Percentiles rank a stretch among this genome's conserved stretches.
These are phyloP conservation scores for Calycina herbarum DNA, from an alignment of 2,329 filamentous ascomycete species.

Conservation along the genomic window DNA sequence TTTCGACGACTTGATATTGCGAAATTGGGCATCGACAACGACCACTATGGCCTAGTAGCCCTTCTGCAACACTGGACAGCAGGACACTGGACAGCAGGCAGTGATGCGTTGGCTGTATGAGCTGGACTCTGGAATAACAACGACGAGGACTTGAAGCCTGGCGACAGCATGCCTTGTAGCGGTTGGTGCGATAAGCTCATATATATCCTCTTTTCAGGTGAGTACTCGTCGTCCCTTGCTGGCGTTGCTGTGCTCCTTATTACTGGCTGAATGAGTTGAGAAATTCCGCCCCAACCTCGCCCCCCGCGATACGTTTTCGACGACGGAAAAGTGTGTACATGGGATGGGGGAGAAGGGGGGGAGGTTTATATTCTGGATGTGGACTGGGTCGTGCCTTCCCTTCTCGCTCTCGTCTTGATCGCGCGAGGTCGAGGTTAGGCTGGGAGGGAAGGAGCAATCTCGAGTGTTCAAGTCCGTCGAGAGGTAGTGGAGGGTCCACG, in stretches of 20 bases:
- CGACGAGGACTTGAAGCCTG: background rate
- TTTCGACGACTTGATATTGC: background rate
- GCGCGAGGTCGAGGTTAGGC: background rate
- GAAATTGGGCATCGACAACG: background rate
- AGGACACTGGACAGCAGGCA: background rate
- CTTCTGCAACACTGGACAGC: background rate
- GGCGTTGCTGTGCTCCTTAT: too few species aligned
- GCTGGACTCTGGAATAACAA: background rate
- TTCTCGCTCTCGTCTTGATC: background rate
- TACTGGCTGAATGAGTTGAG: too few species aligned
- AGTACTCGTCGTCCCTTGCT: too few species aligned
- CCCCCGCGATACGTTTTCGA: background rate
- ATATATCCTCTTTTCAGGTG: too few species aligned
- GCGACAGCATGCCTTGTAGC: background rate
- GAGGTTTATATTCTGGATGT: background rate
- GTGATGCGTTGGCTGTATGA: slow-evolving; percentile 1
- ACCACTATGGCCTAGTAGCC: background rate
- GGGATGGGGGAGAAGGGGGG: background rate
- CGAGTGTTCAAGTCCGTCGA: background rate
- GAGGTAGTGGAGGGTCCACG: background rate
- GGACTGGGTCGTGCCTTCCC: background rate
- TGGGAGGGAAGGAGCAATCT: background rate
- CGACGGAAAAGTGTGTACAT: background rate
- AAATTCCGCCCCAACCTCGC: background rate
- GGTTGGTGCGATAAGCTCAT: background rate